Evolutionary conservation across 345 rosid genomes (phyloP), one percentile per base, ranked within the genome.

Genomic region (Citrus sp.): DNA sequence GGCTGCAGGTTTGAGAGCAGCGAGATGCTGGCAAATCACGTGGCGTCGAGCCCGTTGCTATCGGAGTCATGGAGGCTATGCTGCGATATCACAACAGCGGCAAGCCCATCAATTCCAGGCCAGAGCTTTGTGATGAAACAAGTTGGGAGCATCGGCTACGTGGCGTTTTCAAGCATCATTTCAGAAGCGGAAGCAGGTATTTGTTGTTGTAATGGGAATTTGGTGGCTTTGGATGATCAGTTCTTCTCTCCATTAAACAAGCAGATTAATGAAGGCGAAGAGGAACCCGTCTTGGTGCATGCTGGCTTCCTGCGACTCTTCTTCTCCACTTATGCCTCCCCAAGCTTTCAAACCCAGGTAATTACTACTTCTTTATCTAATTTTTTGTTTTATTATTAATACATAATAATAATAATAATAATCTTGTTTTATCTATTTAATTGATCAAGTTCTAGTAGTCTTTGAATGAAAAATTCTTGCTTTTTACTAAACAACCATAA

Each of bases 1-100:
- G 21, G 6, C 58, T 18, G 58, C 82, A 84, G 92, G 76, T 91
- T 92, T 76, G 99, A 93, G 86, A 88, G 88, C 67, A 91, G 97
- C 80, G 99, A 93, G 90, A 79, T 89, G 81, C 85, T 87, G 73
- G 97, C 97, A 10, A 80, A 42, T 30, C 84, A 88, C 77, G 24
- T 95, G 64, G 86, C 88, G 18, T 87, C 98, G 8, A 93, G 92
- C 16, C 87, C 90, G 0, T 10, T 95, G 67, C 77, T 90, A 8
- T 61, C 83, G 25, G 85, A 86, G 24, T 82, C 98, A 16, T 95
- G 97, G 98, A 72, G 77, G 28, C 72, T 85, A 1, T 92, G 97
- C 90, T 61, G 73, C 68, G 55, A 55, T 1, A 87, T 91, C 67
- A 85, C 79, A 68, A 67, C 81, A 0, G 65, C 14, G 0, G 51